Percentiles rank a stretch among this genome's conserved stretches.
Conservation (phyloP, 2,329 filamentous ascomycete species). For the Aspergillus intermedius region DNA sequence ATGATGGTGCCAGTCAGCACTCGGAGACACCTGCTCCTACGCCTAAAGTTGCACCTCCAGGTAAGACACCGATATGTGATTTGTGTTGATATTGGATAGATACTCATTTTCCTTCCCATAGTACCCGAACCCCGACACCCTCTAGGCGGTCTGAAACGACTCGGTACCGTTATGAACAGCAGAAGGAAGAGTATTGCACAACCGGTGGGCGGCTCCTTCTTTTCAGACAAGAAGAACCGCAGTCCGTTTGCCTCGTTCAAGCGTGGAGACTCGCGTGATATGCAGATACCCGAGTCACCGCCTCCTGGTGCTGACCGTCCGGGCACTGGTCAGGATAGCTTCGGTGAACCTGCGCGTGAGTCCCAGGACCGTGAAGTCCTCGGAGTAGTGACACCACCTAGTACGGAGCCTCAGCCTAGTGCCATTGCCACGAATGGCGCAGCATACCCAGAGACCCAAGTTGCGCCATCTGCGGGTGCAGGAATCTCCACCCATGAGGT, state of each 20-base stretch:
- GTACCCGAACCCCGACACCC: constrained; percentile 35
- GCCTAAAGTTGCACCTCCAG: constrained; percentile 23
- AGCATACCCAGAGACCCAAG: constrained; percentile 11
- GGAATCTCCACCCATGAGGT: constrained; percentile 19
- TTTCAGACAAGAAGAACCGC: constrained; percentile 37
- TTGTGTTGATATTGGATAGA: not conserved
- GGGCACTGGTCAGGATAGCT: constrained; percentile 22
- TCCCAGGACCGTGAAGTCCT: constrained; percentile 18
- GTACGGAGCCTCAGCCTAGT: constrained; percentile 14
- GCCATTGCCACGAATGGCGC: constrained; percentile 23
- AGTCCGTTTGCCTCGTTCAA: constrained; percentile 39
- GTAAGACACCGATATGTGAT: constrained; percentile 18
- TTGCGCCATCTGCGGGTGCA: constrained; percentile 5
- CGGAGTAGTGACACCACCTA: constrained; percentile 12
- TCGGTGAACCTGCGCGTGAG: constrained; percentile 17
- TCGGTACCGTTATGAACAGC: constrained; percentile 42
- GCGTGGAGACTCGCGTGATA: constrained; percentile 34
- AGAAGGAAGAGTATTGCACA: constrained; percentile 38
- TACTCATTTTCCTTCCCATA: constrained; percentile 16
- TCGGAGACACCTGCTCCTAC: constrained; percentile 43
- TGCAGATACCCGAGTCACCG: constrained; percentile 32
- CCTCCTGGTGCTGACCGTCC: constrained; percentile 24
- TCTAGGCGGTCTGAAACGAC: constrained; percentile 39
- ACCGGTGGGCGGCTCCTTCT: constrained; percentile 20
- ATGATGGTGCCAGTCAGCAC: constrained; percentile 51